These are phyloP conservation scores for Moelleriella libera DNA, from an alignment of 2,329 filamentous ascomycete genomes.

Conservation along the genomic window DNA sequence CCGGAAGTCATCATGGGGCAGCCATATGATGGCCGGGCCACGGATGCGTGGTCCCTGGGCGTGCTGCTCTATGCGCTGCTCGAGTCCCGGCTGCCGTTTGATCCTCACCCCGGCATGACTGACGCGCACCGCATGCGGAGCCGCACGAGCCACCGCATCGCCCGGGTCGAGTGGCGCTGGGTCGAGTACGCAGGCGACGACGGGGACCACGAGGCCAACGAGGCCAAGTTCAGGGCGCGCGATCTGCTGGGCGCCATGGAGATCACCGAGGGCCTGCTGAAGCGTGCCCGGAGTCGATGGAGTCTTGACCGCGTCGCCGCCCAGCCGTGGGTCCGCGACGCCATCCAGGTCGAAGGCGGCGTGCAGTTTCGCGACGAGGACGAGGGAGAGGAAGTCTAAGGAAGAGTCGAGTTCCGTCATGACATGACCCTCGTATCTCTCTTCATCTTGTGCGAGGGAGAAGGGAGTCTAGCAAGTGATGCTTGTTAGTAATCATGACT, in stretches of 20 bases:
- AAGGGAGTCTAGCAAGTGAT: neutral
- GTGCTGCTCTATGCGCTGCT: constrained; percentile 87
- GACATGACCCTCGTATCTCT: neutral
- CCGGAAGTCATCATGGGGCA: constrained; percentile 94
- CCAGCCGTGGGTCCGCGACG: constrained; percentile 62
- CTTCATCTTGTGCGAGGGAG: neutral
- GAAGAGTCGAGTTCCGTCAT: neutral
- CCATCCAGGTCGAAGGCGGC: constrained; percentile 53
- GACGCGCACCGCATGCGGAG: constrained; percentile 65
- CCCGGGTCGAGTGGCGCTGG: constrained; percentile 92
- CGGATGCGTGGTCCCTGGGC: constrained; percentile 89
- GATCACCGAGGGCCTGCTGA: constrained; percentile 73
- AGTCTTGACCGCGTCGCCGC: constrained; percentile 58
- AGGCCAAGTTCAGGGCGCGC: constrained; percentile 43
- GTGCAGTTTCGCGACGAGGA: constrained; percentile 45
- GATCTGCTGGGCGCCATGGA: constrained; percentile 63
- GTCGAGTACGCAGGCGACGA: constrained; percentile 71
- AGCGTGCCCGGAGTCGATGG: constrained; percentile 69
- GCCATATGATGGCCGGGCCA: constrained; percentile 81
- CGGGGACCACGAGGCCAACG: constrained; percentile 66
- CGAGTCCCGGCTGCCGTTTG: constrained; percentile 86
- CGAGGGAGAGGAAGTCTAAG: constrained; percentile 36
- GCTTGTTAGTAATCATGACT: no score
- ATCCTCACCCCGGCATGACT: constrained; percentile 69
- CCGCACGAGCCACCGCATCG: constrained; percentile 84